Percentiles rank a stretch among this genome's conserved stretches.
Evolutionary conservation across 2,329 filamentous ascomycete genomes (phyloP).

Genomic region (Aspergillus sp.): DNA sequence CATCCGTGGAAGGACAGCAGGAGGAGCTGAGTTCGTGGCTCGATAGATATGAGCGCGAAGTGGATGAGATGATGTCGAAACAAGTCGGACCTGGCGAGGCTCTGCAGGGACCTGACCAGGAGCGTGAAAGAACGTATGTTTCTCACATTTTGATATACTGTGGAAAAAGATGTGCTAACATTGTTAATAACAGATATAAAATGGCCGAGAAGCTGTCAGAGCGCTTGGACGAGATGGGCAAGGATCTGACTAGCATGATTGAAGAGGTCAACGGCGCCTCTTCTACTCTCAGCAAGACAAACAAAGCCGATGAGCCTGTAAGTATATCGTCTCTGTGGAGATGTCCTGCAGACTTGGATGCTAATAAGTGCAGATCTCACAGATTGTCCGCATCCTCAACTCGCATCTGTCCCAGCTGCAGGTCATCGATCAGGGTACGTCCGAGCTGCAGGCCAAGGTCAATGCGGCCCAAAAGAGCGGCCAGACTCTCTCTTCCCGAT

Average conservation of each 20-base stretch:
- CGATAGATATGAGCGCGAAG: slow-evolving; percentile 84
- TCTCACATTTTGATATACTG: background rate
- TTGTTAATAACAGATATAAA: slow-evolving; percentile 58
- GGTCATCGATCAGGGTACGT: slow-evolving; percentile 84
- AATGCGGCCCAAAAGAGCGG: slow-evolving; percentile 74
- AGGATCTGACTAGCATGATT: slow-evolving; percentile 91
- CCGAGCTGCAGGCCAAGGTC: slow-evolving; percentile 77
- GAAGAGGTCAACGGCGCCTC: slow-evolving; percentile 95
- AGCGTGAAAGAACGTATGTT: slow-evolving; percentile 81
- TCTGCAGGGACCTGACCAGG: slow-evolving; percentile 83
- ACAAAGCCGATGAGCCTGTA: slow-evolving; percentile 83
- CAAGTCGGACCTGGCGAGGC: slow-evolving; percentile 72
- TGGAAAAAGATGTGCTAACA: slow-evolving; percentile 14
- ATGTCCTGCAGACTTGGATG: background rate
- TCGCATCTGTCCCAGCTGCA: slow-evolving; percentile 87
- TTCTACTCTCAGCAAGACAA: slow-evolving; percentile 81
- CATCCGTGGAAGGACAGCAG: slow-evolving; percentile 86
- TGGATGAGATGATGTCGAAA: slow-evolving; percentile 80
- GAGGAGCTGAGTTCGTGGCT: slow-evolving; percentile 84
- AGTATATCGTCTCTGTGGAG: slow-evolving; percentile 33
- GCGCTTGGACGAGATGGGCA: slow-evolving; percentile 86
- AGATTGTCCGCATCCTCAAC: slow-evolving; percentile 94
- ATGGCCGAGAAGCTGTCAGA: slow-evolving; percentile 89
- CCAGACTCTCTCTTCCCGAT: slow-evolving; percentile 46
- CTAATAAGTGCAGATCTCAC: slow-evolving; percentile 61